phyloP scores from a whole-genome alignment of 495 filamentous ascomycete genomes.

The Penicillium lagena region DNA sequence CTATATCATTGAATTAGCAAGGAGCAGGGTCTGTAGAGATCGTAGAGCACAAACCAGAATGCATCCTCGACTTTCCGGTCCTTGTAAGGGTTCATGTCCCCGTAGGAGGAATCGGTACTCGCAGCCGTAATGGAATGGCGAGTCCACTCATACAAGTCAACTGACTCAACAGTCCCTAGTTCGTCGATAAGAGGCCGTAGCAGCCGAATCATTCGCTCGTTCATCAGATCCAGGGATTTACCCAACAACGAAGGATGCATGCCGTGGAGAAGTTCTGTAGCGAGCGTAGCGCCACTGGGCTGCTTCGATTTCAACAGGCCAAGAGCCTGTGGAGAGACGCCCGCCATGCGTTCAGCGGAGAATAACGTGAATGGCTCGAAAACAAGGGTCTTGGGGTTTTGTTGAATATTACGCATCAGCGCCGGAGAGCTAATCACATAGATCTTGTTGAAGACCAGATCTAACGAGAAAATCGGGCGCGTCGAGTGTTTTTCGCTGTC shows the following conservation, averaged over 20 bases:
- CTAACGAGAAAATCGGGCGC: conserved; percentile 35
- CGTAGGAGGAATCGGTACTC: conserved; percentile 44
- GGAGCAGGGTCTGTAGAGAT: too few relatives aligned
- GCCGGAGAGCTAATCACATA: conserved; percentile 39
- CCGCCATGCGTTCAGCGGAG: conserved; percentile 11
- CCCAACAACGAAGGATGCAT: conserved; percentile 22
- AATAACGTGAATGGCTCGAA: conserved; percentile 30
- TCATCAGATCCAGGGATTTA: conserved; percentile 20
- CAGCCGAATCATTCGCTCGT: conserved; percentile 14
- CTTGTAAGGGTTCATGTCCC: conserved; percentile 42
- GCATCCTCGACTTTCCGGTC: conserved; percentile 28
- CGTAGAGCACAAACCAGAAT: conserved; percentile 30
- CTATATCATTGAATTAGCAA: conserved; percentile 7
- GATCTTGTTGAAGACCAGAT: conserved; percentile 32
- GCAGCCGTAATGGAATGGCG: conserved; percentile 37
- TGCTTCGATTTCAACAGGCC: conserved; percentile 8
- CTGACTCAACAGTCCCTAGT: not conserved
- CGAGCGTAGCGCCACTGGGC: conserved; percentile 14
- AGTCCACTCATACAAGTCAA: conserved; percentile 34
- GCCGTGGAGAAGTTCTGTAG: conserved; percentile 7
- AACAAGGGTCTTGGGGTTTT: conserved; percentile 28
- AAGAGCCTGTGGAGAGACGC: conserved; percentile 4
- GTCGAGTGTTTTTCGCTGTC: conserved; percentile 13
- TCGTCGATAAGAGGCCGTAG: conserved; percentile 13
- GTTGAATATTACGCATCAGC: conserved; percentile 36